These are phyloP conservation scores for Aspergillus novofumigatus DNA, from an alignment of 2,329 filamentous ascomycete genomes.

Conservation along the genomic window DNA sequence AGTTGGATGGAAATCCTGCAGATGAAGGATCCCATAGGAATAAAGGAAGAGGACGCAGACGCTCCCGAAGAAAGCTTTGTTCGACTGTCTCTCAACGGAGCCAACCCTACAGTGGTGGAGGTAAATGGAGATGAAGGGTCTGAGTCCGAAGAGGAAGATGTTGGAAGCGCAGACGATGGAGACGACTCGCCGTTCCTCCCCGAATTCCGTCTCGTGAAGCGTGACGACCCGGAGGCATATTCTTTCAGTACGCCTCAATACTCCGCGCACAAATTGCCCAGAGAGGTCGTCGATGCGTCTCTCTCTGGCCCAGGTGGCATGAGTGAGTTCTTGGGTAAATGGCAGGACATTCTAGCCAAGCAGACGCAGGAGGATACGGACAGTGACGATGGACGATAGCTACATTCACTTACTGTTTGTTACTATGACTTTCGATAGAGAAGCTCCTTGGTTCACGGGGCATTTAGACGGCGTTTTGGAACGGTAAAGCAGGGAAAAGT, in stretches of 20 bases:
- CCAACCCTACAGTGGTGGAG: constrained; percentile 11
- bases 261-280: constrained; percentile 91
- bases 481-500: background rate
- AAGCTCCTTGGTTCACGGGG: background rate
- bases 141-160: constrained; percentile 33
- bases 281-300: constrained; percentile 76
- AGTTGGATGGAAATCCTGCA: constrained; percentile 82
- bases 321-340: constrained; percentile 73
- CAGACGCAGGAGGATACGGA: constrained; percentile 37
- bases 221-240: constrained; percentile 83
- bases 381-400: constrained; percentile 30
- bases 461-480: background rate
- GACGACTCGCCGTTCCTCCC: constrained; percentile 54
- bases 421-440: background rate
- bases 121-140: constrained; percentile 19
- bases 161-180: constrained; percentile 48
- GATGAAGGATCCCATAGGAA: constrained; percentile 49
- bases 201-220: constrained; percentile 76
- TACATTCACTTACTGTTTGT: background rate
- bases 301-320: constrained; percentile 68
- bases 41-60: constrained; percentile 31
- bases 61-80: constrained; percentile 29
- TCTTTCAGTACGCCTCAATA: constrained; percentile 82
- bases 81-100: constrained; percentile 30
- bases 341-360: constrained; percentile 57